Evolutionary conservation across 805 yeast genomes (phyloP).

Genomic region (Candida palmyrensis): DNA sequence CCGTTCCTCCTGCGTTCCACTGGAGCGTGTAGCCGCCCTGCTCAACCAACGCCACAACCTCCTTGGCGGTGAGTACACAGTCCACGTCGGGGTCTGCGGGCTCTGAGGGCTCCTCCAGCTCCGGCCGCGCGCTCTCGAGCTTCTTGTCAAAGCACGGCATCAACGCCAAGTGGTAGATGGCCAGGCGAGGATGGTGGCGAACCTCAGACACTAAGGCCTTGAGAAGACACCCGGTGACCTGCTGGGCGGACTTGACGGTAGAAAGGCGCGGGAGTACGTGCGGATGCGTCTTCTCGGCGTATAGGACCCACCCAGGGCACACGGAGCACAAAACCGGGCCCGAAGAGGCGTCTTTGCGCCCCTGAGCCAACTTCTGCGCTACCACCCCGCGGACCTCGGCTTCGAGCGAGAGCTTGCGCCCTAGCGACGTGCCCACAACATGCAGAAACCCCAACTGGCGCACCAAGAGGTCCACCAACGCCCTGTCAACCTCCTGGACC

Average conservation of each 20-base stretch:
- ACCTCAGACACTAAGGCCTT: conserved; percentile 45
- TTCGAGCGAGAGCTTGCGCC: conserved; percentile 60
- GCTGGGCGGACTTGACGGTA: conserved; percentile 85
- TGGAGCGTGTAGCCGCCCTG: conserved; percentile 28
- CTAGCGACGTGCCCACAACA: conserved; percentile 81
- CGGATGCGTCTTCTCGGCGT: conserved; percentile 94
- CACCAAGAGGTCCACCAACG: conserved; percentile 53
- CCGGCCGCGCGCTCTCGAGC: conserved; percentile 87
- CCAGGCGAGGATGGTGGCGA: conserved; percentile 20
- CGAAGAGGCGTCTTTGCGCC: conserved; percentile 3
- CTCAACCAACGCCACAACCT: conserved; percentile 66
- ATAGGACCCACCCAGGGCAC: conserved; percentile 96
- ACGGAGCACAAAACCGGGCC: conserved; percentile 63
- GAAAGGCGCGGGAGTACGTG: conserved; percentile 68
- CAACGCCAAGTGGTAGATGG: conserved; percentile 73
- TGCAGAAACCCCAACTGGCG: conserved; percentile 62
- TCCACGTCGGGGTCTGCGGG: conserved; percentile 61
- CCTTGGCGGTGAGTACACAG: conserved; percentile 90
- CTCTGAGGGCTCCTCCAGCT: conserved; percentile 31
- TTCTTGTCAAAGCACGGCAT: conserved; percentile 99
- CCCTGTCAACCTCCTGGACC: conserved; percentile 54
- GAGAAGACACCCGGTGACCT: conserved; percentile 76
- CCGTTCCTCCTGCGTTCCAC: background rate
- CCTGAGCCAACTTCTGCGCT: conserved; percentile 29
- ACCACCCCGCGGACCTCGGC: conserved; percentile 40